Evolutionary conservation across 2,329 filamentous ascomycete species (phyloP).

Genomic region (Monosporascus sp.): DNA sequence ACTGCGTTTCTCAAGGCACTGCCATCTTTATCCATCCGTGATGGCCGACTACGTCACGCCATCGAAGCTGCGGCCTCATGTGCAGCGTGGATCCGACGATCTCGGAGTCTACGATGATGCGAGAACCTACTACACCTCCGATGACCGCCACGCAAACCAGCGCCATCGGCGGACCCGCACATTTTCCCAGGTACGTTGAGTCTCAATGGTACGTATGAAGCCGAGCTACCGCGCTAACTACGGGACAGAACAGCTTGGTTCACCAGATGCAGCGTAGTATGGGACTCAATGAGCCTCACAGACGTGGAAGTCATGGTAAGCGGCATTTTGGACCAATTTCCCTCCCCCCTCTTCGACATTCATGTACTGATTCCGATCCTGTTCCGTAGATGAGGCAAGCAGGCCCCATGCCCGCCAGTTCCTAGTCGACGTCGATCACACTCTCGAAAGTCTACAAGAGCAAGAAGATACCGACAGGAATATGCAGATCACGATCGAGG

Average conservation of each 20-base stretch:
- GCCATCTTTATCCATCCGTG: background rate
- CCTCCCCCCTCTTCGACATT: background rate
- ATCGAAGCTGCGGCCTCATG: constrained; percentile 11
- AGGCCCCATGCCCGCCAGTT: constrained; percentile 67
- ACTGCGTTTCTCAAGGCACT: background rate
- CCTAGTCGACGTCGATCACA: constrained; percentile 80
- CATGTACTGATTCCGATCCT: background rate
- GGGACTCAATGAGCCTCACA: constrained; percentile 49
- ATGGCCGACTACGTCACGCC: constrained; percentile 20
- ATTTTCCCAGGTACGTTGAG: constrained; percentile 46
- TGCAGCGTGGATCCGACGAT: constrained; percentile 36
- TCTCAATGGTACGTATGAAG: background rate
- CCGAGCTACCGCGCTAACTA: constrained; percentile 21
- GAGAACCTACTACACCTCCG: constrained; percentile 54
- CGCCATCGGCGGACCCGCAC: constrained; percentile 49
- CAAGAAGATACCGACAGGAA: constrained; percentile 93
- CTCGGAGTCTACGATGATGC: constrained; percentile 51
- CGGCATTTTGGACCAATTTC: background rate
- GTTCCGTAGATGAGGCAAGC: constrained; percentile 62
- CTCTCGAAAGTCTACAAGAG: constrained; percentile 70
- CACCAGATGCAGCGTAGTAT: constrained; percentile 47
- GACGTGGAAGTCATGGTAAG: constrained; percentile 56
- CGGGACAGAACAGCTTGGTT: constrained; percentile 44
- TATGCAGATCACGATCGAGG: constrained; percentile 96
- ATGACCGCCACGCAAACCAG: constrained; percentile 47